Base-by-base conservation (phyloP, 2,329 filamentous ascomycete species). In the Fusarium musae region DNA sequence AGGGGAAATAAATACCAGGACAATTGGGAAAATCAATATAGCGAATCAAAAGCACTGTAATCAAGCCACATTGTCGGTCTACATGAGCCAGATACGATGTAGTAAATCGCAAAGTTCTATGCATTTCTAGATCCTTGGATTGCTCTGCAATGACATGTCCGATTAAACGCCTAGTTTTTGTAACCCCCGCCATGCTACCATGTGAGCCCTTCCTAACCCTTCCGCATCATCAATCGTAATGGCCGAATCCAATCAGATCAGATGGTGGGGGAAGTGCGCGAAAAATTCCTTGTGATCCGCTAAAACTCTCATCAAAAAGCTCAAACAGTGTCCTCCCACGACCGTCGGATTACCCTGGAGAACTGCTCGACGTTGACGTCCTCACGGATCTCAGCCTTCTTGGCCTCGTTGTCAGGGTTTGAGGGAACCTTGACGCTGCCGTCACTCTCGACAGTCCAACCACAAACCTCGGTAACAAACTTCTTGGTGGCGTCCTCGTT, bases 341-440 rank as follows among this genome's bases (percentile, higher is more conserved):
- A 93, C 79, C 95, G 89, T 83, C 93, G 89, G 73, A 97, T 90
- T 70, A 97, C 91, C 76, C 94, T 88, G 59, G 90, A 86, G 83
- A 95, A 95, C 86, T 94, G 94, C 77, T 96, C 93, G 68, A 97
- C 92, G 84, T 93, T 94, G 80, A 99, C 96, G 75, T 96, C 95
- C 87, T 99, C 96, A 78, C 95, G 90, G 79, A 98, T 97, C 83
- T 98, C 93, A 44, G 95, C 93, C 83, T 96, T 96, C 87, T 97
- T 94, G 49, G 95, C 96, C 89, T 98, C 96, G 83, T 98, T 98
- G 85, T 99, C 96, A 80, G 96, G 93, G 86, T 99, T 99, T 79
- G 92, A 87, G 63, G 96, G 96, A 63, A 99, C 90, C 82, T 90
- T 90, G 72, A 98, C 91, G 47, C 85, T 80, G 39, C 88, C 86